phyloP scores from a whole-genome alignment of 2,329 filamentous ascomycete species.

The Botrytis byssoidea region DNA sequence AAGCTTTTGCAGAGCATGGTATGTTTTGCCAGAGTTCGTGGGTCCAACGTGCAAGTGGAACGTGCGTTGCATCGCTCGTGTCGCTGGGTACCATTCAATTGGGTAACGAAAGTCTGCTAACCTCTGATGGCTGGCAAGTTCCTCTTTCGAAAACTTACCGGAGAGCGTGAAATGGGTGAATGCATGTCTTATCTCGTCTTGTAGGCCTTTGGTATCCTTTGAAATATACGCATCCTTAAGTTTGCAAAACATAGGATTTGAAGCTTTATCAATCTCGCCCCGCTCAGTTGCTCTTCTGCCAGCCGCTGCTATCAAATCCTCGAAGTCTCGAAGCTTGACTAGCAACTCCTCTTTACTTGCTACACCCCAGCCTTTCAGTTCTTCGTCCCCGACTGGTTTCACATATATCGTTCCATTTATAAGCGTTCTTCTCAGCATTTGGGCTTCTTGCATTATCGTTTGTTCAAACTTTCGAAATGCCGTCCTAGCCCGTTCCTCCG shows the following conservation, averaged over 20 bases:
- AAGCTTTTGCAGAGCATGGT: slow-evolving; percentile 82
- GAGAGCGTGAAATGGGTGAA: slow-evolving; percentile 45
- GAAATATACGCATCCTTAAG: slow-evolving; percentile 60
- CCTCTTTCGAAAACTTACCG: slow-evolving; percentile 48
- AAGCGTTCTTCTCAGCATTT: neutral
- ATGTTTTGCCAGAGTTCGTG: slow-evolving; percentile 98
- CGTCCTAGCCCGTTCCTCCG: neutral
- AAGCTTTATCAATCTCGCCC: slow-evolving; percentile 21
- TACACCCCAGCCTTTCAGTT: neutral
- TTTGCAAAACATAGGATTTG: slow-evolving; percentile 32
- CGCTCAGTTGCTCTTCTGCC: slow-evolving; percentile 22
- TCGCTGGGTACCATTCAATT: slow-evolving; percentile 87
- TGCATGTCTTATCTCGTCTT: slow-evolving; percentile 60
- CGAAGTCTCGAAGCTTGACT: neutral
- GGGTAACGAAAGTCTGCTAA: slow-evolving; percentile 86
- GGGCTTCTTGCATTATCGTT: neutral
- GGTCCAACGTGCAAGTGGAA: slow-evolving; percentile 93
- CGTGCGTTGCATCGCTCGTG: slow-evolving; percentile 74
- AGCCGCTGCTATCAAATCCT: neutral
- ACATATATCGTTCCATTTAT: neutral
- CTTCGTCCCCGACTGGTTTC: neutral
- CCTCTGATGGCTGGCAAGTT: slow-evolving; percentile 49
- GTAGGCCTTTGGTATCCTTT: slow-evolving; percentile 51
- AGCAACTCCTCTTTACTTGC: neutral
- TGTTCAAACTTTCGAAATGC: neutral